Percentiles rank a stretch among this genome's conserved stretches.
phyloP scores from a whole-genome alignment of 768 basidiomycete species.

The Psilocybe subaeruginosa region DNA sequence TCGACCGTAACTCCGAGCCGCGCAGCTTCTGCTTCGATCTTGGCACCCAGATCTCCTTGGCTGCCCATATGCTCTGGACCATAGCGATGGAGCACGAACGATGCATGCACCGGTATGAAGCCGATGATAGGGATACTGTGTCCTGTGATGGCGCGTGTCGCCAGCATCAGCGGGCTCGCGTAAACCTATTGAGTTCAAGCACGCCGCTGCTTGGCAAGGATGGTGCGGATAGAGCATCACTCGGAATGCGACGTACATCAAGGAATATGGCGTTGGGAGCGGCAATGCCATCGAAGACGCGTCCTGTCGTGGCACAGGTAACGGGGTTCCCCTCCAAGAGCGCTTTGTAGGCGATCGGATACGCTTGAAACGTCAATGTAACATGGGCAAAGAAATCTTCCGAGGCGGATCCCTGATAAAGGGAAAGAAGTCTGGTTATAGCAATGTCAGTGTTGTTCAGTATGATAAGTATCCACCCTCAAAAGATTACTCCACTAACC shows the following conservation, averaged over 20 bases:
- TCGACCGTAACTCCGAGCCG: not conserved
- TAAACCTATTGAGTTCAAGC: not conserved
- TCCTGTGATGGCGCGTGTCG: not conserved
- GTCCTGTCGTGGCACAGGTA: conserved; percentile 13
- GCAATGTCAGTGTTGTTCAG: no score
- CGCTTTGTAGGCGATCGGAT: conserved; percentile 1
- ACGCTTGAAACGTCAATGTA: not conserved
- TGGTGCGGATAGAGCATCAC: no score
- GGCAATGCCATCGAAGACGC: conserved; percentile 4
- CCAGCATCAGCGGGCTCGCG: not conserved
- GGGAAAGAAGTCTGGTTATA: not conserved
- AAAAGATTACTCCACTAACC: no score
- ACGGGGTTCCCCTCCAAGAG: conserved; percentile 6
- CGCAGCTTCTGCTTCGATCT: not conserved
- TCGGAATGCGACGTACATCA: conserved; percentile 3
- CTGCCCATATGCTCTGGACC: not conserved
- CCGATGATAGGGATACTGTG: not conserved
- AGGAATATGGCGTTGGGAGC: conserved; percentile 10
- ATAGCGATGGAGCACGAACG: not conserved
- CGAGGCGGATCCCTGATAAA: not conserved
- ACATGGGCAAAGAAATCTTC: not conserved
- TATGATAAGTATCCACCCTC: no score
- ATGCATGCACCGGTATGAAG: not conserved
- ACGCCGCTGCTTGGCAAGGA: not conserved
- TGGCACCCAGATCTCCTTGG: not conserved